phyloP scores from a whole-genome alignment of 208 protist species.

The Balamuthia mandrillaris region DNA sequence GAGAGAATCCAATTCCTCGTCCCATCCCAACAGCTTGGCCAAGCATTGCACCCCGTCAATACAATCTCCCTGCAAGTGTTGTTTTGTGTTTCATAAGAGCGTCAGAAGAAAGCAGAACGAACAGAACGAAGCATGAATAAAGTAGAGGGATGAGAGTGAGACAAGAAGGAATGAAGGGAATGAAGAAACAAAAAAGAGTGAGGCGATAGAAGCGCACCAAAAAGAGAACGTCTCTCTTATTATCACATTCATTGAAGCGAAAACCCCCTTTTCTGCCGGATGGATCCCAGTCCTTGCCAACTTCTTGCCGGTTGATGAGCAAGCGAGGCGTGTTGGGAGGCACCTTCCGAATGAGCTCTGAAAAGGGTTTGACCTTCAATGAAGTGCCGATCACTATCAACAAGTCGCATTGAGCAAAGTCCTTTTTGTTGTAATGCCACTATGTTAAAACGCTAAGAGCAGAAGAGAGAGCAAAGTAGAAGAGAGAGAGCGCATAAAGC shows the following conservation, averaged over 20 bases:
- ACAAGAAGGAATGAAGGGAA: neutral
- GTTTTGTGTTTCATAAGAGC: too few species aligned
- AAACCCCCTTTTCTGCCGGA: neutral
- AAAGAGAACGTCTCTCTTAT: neutral
- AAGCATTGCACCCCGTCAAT: neutral
- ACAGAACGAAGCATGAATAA: too few species aligned
- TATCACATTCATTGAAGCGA: constrained; percentile 4
- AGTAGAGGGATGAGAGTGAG: neutral
- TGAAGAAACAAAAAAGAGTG: neutral
- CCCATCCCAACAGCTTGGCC: neutral
- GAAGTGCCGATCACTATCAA: constrained; percentile 68
- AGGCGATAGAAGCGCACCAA: neutral
- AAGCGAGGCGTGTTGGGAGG: neutral
- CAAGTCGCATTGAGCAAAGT: constrained; percentile 49
- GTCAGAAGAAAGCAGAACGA: too few species aligned
- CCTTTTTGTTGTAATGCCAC: too few species aligned
- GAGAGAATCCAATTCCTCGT: neutral
- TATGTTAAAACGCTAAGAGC: too few species aligned
- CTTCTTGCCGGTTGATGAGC: neutral
- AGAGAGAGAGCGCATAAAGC: neutral
- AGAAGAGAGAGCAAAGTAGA: too few species aligned
- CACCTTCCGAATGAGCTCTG: neutral
- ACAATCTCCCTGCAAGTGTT: neutral
- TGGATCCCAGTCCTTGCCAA: neutral
- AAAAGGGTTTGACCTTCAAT: constrained; percentile 67